Evolutionary conservation across 306 rosid species (phyloP).

Genomic region (Prunus davidiana): DNA sequence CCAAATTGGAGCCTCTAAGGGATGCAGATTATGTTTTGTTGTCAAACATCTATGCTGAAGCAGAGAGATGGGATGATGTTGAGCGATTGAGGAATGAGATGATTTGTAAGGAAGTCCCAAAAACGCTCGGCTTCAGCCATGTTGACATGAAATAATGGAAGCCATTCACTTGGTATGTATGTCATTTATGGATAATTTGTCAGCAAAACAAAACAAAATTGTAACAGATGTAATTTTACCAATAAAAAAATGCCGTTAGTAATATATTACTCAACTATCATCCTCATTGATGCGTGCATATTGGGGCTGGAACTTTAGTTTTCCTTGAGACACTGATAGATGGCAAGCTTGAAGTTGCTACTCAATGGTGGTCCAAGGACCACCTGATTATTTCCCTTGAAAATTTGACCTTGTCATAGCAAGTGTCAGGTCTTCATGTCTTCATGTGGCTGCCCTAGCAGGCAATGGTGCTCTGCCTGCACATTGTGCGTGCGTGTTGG

Average conservation of each 20-base stretch:
- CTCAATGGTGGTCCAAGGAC: conserved; percentile 1
- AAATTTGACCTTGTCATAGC: not conserved
- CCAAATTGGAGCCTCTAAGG: conserved; percentile 36
- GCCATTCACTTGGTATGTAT: not conserved
- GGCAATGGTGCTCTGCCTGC: not conserved
- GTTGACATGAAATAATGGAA: conserved; percentile 22
- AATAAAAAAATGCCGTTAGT: not conserved
- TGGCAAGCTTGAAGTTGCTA: not conserved
- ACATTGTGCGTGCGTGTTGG: not conserved
- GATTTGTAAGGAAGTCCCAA: conserved; percentile 41
- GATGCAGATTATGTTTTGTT: conserved; percentile 65
- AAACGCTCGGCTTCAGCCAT: conserved; percentile 54
- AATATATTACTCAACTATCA: not conserved
- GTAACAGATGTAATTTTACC: not conserved
- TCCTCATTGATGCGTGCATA: not conserved
- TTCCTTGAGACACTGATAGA: too few species aligned
- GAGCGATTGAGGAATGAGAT: conserved; percentile 54
- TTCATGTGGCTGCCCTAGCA: not conserved
- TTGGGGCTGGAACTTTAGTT: not conserved
- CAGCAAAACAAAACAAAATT: not conserved
- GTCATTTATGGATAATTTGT: not conserved
- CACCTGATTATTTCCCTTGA: not conserved
- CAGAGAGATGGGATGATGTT: conserved; percentile 59
- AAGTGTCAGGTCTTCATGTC: not conserved
- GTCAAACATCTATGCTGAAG: conserved; percentile 68